phyloP scores from a whole-genome alignment of 345 rosid genomes.

The Xanthoceras sorbifolium region DNA sequence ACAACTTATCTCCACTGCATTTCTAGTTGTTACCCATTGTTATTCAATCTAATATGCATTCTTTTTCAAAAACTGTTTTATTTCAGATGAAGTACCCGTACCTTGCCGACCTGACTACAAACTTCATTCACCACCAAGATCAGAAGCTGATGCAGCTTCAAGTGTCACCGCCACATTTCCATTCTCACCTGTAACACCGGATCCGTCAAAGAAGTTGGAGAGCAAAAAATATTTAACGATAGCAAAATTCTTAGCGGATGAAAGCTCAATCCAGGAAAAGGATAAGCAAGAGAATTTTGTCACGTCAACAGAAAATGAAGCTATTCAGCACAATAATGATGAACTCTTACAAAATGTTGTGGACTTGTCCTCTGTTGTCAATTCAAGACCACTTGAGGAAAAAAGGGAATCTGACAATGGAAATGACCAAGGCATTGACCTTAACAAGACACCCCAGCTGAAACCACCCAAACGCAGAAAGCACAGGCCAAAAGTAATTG shows the following conservation, averaged over 20 bases:
- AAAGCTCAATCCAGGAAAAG: slow-evolving; percentile 31
- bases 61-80: slow-evolving; percentile 12
- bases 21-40: background rate
- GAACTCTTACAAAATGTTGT: slow-evolving; percentile 42
- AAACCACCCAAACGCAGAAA: slow-evolving; percentile 66
- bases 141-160: slow-evolving; percentile 41
- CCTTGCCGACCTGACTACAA: slow-evolving; percentile 39
- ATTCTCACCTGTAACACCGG: slow-evolving; percentile 27
- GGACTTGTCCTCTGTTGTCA: slow-evolving; percentile 44
- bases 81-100: slow-evolving; percentile 55
- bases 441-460: slow-evolving; percentile 69
- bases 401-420: slow-evolving; percentile 32
- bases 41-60: slow-evolving; percentile 15
- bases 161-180: slow-evolving; percentile 34
- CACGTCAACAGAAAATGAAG: slow-evolving; percentile 24
- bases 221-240: slow-evolving; percentile 18
- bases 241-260: slow-evolving; percentile 9
- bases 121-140: slow-evolving; percentile 49
- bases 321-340: slow-evolving; percentile 27
- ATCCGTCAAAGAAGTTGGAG: slow-evolving; percentile 30
- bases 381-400: slow-evolving; percentile 33
- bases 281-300: slow-evolving; percentile 28
- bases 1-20: background rate
- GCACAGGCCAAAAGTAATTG: slow-evolving; percentile 80
- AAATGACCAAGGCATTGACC: slow-evolving; percentile 51